These are phyloP conservation scores for Esteya vermicola DNA, from an alignment of 2,329 filamentous ascomycete genomes.

Conservation along the genomic window DNA sequence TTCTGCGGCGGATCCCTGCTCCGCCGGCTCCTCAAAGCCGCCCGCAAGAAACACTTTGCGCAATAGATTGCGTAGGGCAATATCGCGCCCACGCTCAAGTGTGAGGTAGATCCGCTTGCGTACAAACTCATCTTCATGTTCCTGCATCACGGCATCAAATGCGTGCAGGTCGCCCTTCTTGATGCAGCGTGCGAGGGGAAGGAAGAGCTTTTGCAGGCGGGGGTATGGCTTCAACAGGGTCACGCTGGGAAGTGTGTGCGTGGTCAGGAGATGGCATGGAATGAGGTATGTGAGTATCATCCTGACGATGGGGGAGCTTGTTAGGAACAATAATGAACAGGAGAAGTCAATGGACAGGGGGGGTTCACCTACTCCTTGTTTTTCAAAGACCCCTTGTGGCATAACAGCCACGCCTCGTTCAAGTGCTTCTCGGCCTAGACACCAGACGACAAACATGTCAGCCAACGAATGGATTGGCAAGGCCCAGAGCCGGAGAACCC, in stretches of 20 bases:
- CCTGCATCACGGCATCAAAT: slow-evolving; percentile 69
- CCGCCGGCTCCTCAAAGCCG: slow-evolving; percentile 66
- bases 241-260: slow-evolving; percentile 65
- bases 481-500: slow-evolving; percentile 6
- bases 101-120: slow-evolving; percentile 89
- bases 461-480: too few relatives aligned
- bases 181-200: slow-evolving; percentile 65
- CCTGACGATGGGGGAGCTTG: slow-evolving; percentile 24
- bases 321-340: not conserved
- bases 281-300: slow-evolving; percentile 91
- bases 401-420: slow-evolving; percentile 67
- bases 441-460: not conserved
- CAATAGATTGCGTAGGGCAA: slow-evolving; percentile 80
- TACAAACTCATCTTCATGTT: slow-evolving; percentile 84
- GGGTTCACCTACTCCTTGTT: slow-evolving; percentile 79
- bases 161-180: slow-evolving; percentile 66
- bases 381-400: slow-evolving; percentile 53
- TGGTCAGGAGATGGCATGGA: slow-evolving; percentile 80
- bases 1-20: slow-evolving; percentile 45
- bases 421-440: slow-evolving; percentile 63
- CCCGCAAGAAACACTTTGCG: slow-evolving; percentile 80
- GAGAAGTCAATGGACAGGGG: not conserved
- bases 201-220: slow-evolving; percentile 61
- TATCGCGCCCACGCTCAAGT: slow-evolving; percentile 80
- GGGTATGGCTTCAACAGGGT: slow-evolving; percentile 62